Evolutionary conservation across 306 rosid genomes (phyloP).

Genomic region (Prinsepia uniflora): DNA sequence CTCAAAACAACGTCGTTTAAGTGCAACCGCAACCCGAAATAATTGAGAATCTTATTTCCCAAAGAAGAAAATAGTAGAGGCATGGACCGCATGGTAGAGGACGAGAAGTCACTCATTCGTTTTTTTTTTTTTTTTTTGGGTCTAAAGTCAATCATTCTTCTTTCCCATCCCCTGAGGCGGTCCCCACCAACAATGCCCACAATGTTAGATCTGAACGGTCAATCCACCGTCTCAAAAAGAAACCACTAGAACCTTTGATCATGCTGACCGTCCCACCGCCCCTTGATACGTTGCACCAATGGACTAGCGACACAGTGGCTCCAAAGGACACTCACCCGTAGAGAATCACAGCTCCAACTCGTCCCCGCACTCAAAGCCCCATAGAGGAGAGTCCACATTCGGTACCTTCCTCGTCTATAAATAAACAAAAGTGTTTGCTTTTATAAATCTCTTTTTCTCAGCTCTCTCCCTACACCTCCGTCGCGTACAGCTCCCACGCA

Average conservation of each 20-base stretch:
- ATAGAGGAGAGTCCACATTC: conserved; percentile 14
- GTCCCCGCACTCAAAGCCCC: conserved; percentile 3
- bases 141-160: no score
- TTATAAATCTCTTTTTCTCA: conserved; percentile 3
- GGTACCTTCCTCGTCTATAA: conserved; percentile 26
- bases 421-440: conserved; percentile 31
- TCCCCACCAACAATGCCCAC: background rate
- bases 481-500: conserved; percentile 18
- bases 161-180: no score
- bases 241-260: background rate
- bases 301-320: background rate
- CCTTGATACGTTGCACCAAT: background rate
- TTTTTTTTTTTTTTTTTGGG: no score
- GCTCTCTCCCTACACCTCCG: conserved; percentile 4
- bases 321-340: background rate
- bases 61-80: no score
- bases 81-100: no score
- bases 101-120: no score
- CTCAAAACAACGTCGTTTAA: no score
- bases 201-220: background rate
- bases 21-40: no score
- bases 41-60: no score
- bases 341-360: background rate
- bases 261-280: background rate
- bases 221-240: background rate